These are phyloP conservation scores for Chiua virens DNA, from an alignment of 768 basidiomycete genomes.

Conservation along the genomic window DNA sequence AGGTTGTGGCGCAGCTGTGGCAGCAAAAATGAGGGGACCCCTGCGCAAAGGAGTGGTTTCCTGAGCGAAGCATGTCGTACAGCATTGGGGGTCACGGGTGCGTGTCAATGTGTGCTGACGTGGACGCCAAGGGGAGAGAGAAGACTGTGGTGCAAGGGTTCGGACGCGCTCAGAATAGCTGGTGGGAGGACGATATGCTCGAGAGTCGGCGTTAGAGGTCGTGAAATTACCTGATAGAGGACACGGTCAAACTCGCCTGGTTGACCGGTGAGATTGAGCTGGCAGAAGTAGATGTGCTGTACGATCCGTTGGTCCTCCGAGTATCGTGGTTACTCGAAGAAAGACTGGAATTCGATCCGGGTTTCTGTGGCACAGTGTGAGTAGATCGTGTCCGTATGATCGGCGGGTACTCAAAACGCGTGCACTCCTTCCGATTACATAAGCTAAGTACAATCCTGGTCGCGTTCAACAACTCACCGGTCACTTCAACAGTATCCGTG, in stretches of 20 bases:
- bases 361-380: constrained; percentile 20
- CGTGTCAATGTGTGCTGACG: neutral
- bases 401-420: too few relatives aligned
- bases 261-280: constrained; percentile 20
- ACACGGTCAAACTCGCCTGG: constrained; percentile 21
- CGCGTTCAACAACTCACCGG: too few relatives aligned
- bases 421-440: too few relatives aligned
- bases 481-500: too few relatives aligned
- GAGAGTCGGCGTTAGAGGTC: constrained; percentile 2
- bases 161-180: constrained; percentile 18
- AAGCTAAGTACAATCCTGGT: too few relatives aligned
- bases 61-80: constrained; percentile 23
- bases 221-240: constrained; percentile 30
- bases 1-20: constrained; percentile 37
- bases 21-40: constrained; percentile 64
- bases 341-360: constrained; percentile 25
- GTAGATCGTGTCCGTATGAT: too few relatives aligned
- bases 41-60: constrained; percentile 32
- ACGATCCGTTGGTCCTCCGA: constrained; percentile 24
- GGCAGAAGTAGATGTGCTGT: constrained; percentile 21
- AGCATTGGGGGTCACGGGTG: constrained; percentile 11
- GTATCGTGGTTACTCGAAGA: constrained; percentile 22
- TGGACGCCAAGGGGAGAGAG: constrained; percentile 6
- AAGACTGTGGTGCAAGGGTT: constrained; percentile 22
- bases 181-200: constrained; percentile 16